Evolutionary conservation across 2,329 filamentous ascomycete genomes (phyloP).

Genomic region (Hypoxylon sp.): DNA sequence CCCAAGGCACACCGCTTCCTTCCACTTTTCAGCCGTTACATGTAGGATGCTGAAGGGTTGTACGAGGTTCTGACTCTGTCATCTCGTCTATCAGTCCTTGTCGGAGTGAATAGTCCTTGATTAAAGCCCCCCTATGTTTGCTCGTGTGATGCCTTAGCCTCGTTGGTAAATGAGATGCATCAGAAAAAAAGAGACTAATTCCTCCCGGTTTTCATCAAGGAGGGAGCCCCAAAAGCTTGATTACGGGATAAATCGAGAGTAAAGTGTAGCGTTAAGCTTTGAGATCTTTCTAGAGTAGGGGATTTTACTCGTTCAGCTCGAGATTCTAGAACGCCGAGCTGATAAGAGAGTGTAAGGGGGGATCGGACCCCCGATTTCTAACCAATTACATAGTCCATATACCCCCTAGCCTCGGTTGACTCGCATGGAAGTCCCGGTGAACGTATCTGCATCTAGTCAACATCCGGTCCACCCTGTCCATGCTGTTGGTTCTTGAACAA

Average conservation of each 20-base stretch:
- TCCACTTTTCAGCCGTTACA: background rate
- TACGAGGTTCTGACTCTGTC: background rate
- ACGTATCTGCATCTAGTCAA: conserved; percentile 11
- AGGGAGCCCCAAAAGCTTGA: conserved; percentile 13
- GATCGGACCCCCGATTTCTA: background rate
- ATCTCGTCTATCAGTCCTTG: background rate
- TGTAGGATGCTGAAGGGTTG: background rate
- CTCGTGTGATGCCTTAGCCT: conserved; percentile 4
- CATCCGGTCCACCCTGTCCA: conserved; percentile 7
- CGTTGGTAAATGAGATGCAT: background rate
- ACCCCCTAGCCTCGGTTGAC: background rate
- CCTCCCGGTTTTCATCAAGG: background rate
- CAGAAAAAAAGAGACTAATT: background rate
- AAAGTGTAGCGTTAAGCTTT: background rate
- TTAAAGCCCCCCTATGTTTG: background rate
- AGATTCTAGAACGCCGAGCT: conserved; percentile 34
- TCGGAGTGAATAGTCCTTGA: background rate
- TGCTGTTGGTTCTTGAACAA: conserved; percentile 9
- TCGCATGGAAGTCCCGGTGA: conserved; percentile 19
- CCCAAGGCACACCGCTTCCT: background rate
- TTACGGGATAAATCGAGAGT: background rate
- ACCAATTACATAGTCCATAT: conserved; percentile 20
- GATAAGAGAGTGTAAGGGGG: conserved; percentile 20
- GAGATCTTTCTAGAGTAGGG: background rate
- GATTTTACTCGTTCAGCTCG: conserved; percentile 16